phyloP scores from a whole-genome alignment of 805 yeast genomes.

The Metschnikowia noctiluminum region DNA sequence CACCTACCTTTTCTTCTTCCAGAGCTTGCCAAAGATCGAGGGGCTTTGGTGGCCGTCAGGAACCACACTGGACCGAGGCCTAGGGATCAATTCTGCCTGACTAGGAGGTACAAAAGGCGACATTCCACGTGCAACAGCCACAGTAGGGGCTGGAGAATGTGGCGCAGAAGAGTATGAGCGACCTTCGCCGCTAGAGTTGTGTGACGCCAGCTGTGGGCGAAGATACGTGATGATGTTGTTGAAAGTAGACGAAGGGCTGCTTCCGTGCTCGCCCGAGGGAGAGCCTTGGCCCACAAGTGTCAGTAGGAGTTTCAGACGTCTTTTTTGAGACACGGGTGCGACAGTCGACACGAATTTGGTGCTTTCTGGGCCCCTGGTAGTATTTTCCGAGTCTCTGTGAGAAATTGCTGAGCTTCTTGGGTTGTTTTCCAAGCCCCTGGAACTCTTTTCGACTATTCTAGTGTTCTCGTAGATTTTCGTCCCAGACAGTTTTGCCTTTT shows the following conservation, averaged over 20 bases:
- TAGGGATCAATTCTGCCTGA: conserved; percentile 5
- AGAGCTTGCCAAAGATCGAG: conserved; percentile 19
- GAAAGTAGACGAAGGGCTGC: conserved; percentile 7
- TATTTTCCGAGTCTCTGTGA: neutral
- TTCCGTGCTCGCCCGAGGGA: conserved; percentile 11
- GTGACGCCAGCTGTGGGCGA: conserved; percentile 5
- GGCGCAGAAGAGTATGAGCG: conserved; percentile 14
- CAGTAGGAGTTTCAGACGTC: conserved; percentile 10
- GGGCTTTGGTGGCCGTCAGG: conserved; percentile 10
- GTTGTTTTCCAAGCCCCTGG: too few relatives aligned
- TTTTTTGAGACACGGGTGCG: conserved; percentile 14
- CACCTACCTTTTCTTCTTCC: conserved; percentile 19
- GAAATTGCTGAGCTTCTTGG: too few relatives aligned
- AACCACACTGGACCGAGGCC: conserved; percentile 9
- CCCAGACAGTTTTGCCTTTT: too few relatives aligned
- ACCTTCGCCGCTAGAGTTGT: conserved; percentile 8
- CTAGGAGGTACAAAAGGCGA: conserved; percentile 5
- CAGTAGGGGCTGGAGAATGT: conserved; percentile 12
- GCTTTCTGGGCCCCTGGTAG: neutral
- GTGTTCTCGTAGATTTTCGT: too few relatives aligned
- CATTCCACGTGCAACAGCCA: conserved; percentile 3
- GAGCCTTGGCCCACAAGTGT: conserved; percentile 4
- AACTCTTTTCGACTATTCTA: too few relatives aligned
- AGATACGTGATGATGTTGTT: conserved; percentile 6
- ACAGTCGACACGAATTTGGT: neutral